These are phyloP conservation scores for Musa beccarii DNA, from an alignment of 176 grass and related monocot species.

Conservation along the genomic window DNA sequence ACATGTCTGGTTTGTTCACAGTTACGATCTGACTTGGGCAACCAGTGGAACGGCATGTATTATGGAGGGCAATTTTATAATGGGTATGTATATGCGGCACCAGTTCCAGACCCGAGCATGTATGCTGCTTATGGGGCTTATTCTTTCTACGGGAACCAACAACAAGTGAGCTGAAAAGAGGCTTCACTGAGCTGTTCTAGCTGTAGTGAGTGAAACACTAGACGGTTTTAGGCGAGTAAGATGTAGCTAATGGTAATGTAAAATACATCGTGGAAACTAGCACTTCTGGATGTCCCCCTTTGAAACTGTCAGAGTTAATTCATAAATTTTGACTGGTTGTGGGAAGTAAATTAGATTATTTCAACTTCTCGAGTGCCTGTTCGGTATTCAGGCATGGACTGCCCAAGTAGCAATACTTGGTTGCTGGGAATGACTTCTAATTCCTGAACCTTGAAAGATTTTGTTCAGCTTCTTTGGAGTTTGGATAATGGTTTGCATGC, in stretches of 20 bases:
- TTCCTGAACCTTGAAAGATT: neutral
- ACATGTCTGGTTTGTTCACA: constrained; percentile 11
- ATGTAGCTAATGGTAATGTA: neutral
- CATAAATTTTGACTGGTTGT: constrained; percentile 5
- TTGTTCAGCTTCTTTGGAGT: neutral
- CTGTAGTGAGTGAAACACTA: constrained; percentile 6
- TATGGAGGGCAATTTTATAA: constrained; percentile 74
- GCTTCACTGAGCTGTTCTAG: constrained; percentile 7
- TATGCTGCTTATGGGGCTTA: constrained; percentile 75
- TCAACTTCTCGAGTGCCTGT: too few relatives aligned
- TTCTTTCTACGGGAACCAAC: constrained; percentile 75
- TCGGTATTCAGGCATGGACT: too few relatives aligned
- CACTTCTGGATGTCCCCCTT: neutral
- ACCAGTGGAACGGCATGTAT: constrained; percentile 81
- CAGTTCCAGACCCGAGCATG: constrained; percentile 78
- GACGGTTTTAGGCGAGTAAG: neutral
- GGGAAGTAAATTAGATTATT: neutral
- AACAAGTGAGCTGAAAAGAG: constrained; percentile 71
- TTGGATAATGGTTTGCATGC: neutral
- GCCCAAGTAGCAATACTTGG: too few relatives aligned
- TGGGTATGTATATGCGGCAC: constrained; percentile 67
- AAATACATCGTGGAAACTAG: neutral
- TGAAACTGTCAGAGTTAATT: neutral
- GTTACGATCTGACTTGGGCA: constrained; percentile 54
- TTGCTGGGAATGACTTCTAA: too few relatives aligned